Evolutionary conservation across 768 basidiomycete species (phyloP).

Genomic region (Tylopilus rubrobrunneus): DNA sequence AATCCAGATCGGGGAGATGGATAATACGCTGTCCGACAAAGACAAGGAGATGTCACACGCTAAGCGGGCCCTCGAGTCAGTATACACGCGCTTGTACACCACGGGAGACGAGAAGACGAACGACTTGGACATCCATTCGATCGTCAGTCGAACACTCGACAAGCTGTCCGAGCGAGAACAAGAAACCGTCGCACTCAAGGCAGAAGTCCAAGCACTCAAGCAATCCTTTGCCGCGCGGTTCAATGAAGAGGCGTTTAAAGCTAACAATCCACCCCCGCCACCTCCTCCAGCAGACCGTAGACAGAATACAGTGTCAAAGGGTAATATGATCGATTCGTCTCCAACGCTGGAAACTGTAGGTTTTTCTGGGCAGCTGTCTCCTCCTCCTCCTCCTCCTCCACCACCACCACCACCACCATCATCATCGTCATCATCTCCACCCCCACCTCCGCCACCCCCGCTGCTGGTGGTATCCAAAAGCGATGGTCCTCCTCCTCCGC

Average conservation of each 20-base stretch:
- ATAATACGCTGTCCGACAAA: constrained; percentile 43
- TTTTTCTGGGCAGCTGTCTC: constrained; percentile 14
- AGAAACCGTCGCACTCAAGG: constrained; percentile 50
- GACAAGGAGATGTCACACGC: constrained; percentile 75
- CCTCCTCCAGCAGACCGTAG: constrained; percentile 39
- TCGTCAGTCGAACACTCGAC: constrained; percentile 71
- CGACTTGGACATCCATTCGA: constrained; percentile 61
- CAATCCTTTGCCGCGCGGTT: constrained; percentile 49
- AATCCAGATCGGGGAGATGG: constrained; percentile 57
- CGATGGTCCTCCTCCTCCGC: constrained; percentile 18
- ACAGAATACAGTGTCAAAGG: constrained; percentile 8
- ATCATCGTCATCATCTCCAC: too few relatives aligned
- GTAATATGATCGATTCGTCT: constrained; percentile 3
- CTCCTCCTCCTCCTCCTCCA: constrained; percentile 34
- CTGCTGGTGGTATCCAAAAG: neutral
- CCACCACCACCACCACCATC: constrained; percentile 23
- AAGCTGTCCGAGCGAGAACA: constrained; percentile 64
- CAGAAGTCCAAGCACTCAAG: constrained; percentile 49
- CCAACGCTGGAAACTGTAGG: constrained; percentile 8
- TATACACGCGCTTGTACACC: constrained; percentile 73
- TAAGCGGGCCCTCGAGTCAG: constrained; percentile 83
- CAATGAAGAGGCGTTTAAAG: constrained; percentile 69
- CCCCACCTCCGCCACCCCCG: too few relatives aligned
- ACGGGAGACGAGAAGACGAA: constrained; percentile 43
- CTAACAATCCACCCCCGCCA: constrained; percentile 59